Conservation (phyloP, 2,329 filamentous ascomycete genomes). For the Fusarium chuoi region DNA sequence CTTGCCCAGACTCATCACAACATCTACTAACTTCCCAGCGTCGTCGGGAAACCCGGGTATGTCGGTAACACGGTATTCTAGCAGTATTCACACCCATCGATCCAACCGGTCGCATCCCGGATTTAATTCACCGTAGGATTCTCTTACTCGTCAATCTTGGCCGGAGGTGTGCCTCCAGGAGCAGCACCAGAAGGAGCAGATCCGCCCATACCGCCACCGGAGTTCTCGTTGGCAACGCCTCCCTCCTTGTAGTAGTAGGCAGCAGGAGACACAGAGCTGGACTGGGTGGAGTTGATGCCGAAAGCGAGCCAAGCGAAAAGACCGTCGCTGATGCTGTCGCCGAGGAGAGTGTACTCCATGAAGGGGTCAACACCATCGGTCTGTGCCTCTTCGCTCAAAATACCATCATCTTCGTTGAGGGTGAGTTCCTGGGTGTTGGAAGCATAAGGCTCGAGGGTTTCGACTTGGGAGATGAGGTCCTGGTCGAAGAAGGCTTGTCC, state of each 20-base stretch:
- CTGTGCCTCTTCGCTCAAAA: constrained; percentile 59
- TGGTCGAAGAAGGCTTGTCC: constrained; percentile 75
- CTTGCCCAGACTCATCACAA: neutral
- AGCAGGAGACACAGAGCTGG: constrained; percentile 30
- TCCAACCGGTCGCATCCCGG: neutral
- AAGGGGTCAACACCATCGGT: constrained; percentile 64
- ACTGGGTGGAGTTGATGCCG: constrained; percentile 56
- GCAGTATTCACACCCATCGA: neutral
- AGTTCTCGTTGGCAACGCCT: constrained; percentile 38
- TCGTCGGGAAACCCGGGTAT: neutral
- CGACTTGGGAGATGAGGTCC: constrained; percentile 62
- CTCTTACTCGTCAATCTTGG: neutral
- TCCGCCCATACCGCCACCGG: constrained; percentile 16
- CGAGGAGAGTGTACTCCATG: constrained; percentile 67
- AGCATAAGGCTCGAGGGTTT: constrained; percentile 59
- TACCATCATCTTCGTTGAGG: constrained; percentile 61
- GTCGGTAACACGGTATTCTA: neutral
- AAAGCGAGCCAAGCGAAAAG: constrained; percentile 66
- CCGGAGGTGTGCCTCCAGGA: constrained; percentile 3
- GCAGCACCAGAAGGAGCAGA: constrained; percentile 10
- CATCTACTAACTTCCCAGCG: neutral
- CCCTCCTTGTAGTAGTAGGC: constrained; percentile 34
- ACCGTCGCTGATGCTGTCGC: constrained; percentile 62
- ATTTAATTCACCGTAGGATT: neutral
- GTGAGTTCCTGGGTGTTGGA: constrained; percentile 59